Base-by-base conservation (phyloP, 495 filamentous ascomycete species). In the Penicillium ucsense region DNA sequence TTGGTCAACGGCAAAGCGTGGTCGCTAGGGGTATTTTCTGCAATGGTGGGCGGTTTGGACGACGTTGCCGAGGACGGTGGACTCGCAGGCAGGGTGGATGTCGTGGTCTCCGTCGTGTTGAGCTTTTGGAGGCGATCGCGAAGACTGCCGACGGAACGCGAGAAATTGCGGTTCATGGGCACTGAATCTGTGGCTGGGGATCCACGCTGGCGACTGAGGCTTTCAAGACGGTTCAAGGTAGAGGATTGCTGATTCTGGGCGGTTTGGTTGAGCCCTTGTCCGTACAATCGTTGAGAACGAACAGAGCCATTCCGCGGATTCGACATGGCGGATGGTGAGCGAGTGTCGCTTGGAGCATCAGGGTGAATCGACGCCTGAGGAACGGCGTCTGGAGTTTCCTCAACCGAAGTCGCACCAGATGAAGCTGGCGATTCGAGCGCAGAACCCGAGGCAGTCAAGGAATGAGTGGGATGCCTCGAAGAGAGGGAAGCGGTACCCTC, bases 381-480 rank as follows among this genome's bases (percentile, higher is more conserved):
- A 71, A 52, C 74, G 27, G 67, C 64, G 2, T 81, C 70, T 8
- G 72, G 73, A 46, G 88, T 81, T 9, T 90, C 95, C n/a, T 84
- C 81, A 46, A 95, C 72, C 0, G 92, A 98, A 4, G 91, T 97
- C 4, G 90, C 92, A 35, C 88, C 89, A 11, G 92, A 95, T 2
- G 92, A 96, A 9, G 77, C 81, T 8, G 87, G 81, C 28, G 78
- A 78, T 44, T 82, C 73, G 4, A 78, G 79, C 20, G 80, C 80
- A n/a, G 63, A 65, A 2, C 74, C 81, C 1, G 90, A 95, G 20
- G 83, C 85, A 0, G 86, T 91, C 0, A 92, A 95, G 4, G 91
- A 96, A 8, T 78, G 79, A 0, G 92, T 97, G 48, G 88, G 88
- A 6, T 91, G 74, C 49, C 91, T 85, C 43, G 75, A 78, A 48